Conservation (phyloP, 2,329 filamentous ascomycete species). For the Sporothrix phasma region DNA sequence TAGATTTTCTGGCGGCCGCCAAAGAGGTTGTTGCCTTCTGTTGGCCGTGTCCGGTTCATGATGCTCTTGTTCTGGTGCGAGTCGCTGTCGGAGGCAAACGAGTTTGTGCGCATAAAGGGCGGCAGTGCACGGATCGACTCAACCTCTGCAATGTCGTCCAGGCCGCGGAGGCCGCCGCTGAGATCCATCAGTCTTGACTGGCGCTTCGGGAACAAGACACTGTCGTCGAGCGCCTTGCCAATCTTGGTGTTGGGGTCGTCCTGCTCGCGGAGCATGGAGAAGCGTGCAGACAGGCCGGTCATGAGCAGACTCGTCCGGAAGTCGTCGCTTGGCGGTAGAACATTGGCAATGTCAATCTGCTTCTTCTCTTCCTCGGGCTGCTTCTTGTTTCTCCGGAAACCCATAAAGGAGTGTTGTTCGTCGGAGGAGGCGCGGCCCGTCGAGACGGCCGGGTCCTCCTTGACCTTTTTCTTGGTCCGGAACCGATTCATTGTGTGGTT, state of each 20-base stretch:
- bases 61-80: conserved; percentile 53
- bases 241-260: conserved; percentile 83
- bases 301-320: conserved; percentile 94
- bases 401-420: conserved; percentile 40
- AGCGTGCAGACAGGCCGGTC: conserved; percentile 87
- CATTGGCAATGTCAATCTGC: conserved; percentile 62
- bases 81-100: conserved; percentile 60
- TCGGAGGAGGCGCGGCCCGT: conserved; percentile 39
- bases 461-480: conserved; percentile 59
- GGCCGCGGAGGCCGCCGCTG: conserved; percentile 43
- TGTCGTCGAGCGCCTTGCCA: conserved; percentile 92
- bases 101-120: conserved; percentile 49
- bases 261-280: conserved; percentile 93
- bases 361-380: conserved; percentile 45
- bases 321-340: conserved; percentile 72
- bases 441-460: conserved; percentile 37
- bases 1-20: conserved; percentile 94
- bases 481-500: conserved; percentile 61
- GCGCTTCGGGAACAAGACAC: conserved; percentile 73
- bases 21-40: conserved; percentile 86
- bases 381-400: conserved; percentile 48
- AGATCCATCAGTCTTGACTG: conserved; percentile 70
- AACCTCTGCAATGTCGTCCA: conserved; percentile 84
- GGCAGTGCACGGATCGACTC: conserved; percentile 62
- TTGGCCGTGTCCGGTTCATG: conserved; percentile 74